Evolutionary conservation across 441 rosid species (phyloP).

Genomic region (Syzygium syzygioides): DNA sequence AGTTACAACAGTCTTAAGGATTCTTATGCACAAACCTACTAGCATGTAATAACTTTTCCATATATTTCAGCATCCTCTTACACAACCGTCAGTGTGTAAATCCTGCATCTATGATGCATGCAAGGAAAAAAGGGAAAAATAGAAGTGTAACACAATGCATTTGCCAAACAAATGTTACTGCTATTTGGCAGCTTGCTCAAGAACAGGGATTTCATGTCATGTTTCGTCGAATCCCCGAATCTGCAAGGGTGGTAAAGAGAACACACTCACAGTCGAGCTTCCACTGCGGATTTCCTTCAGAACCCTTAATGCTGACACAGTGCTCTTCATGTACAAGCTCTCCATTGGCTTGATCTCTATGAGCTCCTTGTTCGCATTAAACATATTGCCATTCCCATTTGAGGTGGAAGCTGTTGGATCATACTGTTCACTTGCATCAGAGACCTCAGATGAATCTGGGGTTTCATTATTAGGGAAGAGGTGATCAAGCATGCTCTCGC

Average conservation of each 20-base stretch:
- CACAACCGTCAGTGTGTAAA: background rate
- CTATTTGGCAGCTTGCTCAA: conserved; percentile 5
- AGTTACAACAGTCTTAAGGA: background rate
- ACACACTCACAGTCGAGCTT: conserved; percentile 11
- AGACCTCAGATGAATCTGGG: background rate
- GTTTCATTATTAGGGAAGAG: conserved; percentile 13
- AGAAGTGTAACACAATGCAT: background rate
- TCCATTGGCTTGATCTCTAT: conserved; percentile 3
- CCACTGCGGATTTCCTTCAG: conserved; percentile 12
- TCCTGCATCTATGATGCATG: background rate
- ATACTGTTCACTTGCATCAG: background rate
- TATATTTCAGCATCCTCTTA: background rate
- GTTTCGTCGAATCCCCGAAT: background rate
- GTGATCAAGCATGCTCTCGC: conserved; percentile 46
- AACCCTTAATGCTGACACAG: conserved; percentile 1
- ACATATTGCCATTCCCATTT: background rate
- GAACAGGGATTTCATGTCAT: background rate
- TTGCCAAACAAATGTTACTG: background rate
- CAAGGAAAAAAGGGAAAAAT: background rate
- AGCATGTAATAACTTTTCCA: background rate
- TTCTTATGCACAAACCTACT: background rate
- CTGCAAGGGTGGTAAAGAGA: conserved; percentile 14
- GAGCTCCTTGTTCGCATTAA: background rate
- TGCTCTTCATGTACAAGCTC: conserved; percentile 16
- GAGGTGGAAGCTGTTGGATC: background rate